phyloP scores from a whole-genome alignment of 805 yeast genomes.

The Yamadazyma sp. region DNA sequence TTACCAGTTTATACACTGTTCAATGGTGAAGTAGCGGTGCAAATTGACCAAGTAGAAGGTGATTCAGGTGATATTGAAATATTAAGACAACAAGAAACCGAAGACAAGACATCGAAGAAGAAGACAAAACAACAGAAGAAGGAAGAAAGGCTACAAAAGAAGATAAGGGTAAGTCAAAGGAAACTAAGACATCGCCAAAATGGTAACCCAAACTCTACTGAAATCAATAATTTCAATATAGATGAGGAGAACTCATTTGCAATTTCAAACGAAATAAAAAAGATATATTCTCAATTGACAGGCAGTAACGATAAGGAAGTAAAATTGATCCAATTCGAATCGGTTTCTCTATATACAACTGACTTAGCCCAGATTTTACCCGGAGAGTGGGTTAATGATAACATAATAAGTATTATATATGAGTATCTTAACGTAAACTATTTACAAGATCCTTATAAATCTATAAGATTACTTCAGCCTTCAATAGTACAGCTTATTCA shows the following conservation, averaged over 20 bases:
- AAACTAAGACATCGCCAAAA: conserved; percentile 3
- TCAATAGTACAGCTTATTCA: conserved; percentile 61
- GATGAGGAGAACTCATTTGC: conserved; percentile 13
- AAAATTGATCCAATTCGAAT: conserved; percentile 48
- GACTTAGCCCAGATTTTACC: conserved; percentile 58
- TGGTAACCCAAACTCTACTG: conserved; percentile 9
- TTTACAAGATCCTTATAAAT: conserved; percentile 19
- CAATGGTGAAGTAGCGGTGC: not conserved
- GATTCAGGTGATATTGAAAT: no score
- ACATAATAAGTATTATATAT: conserved; percentile 59
- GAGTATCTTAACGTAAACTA: conserved; percentile 39
- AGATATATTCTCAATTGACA: conserved; percentile 15
- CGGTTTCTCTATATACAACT: conserved; percentile 54
- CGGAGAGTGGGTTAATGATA: conserved; percentile 75
- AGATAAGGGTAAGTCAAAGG: conserved; percentile 8
- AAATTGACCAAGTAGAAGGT: no score
- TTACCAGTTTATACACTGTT: conserved; percentile 3
- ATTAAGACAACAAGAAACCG: conserved; percentile 1
- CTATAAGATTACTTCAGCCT: conserved; percentile 46
- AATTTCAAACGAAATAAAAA: conserved; percentile 17
- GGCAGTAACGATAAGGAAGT: conserved; percentile 13
- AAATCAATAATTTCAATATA: conserved; percentile 8
- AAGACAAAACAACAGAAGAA: conserved; percentile 8
- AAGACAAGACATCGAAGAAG: conserved; percentile 3
- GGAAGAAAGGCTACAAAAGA: conserved; percentile 9